Evolutionary conservation across 2,329 filamentous ascomycete species (phyloP), one percentile per base, ranked within the genome.

Genomic region (Aotearoamyces nothofagi): DNA sequence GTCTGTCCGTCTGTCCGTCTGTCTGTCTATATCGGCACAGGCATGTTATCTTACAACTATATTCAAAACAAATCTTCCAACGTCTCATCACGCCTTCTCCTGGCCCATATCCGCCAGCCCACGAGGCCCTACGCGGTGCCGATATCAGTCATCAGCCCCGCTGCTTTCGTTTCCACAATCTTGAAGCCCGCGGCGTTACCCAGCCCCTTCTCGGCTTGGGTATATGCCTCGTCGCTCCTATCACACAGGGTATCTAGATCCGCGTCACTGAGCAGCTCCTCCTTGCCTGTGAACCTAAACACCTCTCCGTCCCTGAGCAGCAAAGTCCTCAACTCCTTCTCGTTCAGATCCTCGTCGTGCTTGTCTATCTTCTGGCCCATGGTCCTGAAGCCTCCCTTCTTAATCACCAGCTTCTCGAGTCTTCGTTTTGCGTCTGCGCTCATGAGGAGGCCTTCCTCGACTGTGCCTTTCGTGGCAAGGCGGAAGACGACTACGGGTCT

Each of bases 321-420:
- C 8, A 80, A 55, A 5, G 66, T 64, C 36, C 61, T 66, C 14
- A 80, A 58, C 7, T 60, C 61, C 36, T 84, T 66, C 13, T 66
- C 63, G 29, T 74, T 66, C 1, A 80, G 52, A 11, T 52, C 52
- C 11, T 52, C 52, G 5, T 42, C 41, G n/a, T 69, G n/a, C 29
- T 46, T 57, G 23, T 59, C 56, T 40, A 68, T 60, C 41, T 73
- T 73, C 43, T 78, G 65, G 0, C 60, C 62, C 55, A 84, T 70
- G 8, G 67, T 74, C 39, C 66, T 71, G 53, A 92, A 87, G 4
- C 79, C 75, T 2, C 87, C 87, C 50, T 96, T 96, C 36, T 87
- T 80, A 45, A 98, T 98, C 5, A 98, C 83, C 0, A 98, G 62
- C 48, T 94, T 92, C 50, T 98, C 90, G 0, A 98, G 64, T 2